Base-by-base conservation (phyloP, 345 rosid genomes). In the Populus tremula region DNA sequence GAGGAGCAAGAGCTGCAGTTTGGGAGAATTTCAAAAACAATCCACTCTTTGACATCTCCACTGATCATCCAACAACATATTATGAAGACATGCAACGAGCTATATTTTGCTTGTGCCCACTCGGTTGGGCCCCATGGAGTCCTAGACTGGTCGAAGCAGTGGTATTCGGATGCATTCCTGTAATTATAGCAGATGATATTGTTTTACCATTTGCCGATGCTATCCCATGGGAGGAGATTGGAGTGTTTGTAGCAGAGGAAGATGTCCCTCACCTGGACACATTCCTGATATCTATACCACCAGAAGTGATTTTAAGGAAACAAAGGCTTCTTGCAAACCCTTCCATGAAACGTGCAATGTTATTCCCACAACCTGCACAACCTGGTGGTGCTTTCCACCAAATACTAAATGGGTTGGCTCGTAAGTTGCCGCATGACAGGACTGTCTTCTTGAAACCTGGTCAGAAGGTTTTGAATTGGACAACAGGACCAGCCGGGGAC, bases 71-170 rank as follows among this genome's bases (percentile, higher is more conserved):
- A 33, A 90, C 90, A 7, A 95, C 97, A 31, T 95, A 93, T 83
- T 95, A 95, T 2, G 98, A 95, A 88, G 99, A 95, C 78, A 95
- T 95, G 99, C 99, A 95, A 43, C 85, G 99, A 80, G 87, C 98
- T 38, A 86, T 93, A 76, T 93, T 95, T 87, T 96, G 98, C 78
- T 77, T 96, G 83, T 96, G 99, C 80, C 97, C 98, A 3, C 88
- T 96, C 31, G 98, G 99, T 0, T 96, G 99, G 99, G 98, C 99
- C 0, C 99, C 99, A 2, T 96, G 99, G 99, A 96, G 99, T 77
- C 98, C 99, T 0, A 88, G 98, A 83, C 83, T 96, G 25, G 99
- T 96, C 2, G 99, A 96, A 88, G 99, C 99, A 5, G 99, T 96
- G 71, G 99, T 96, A 45, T 96, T 96, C 56, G 99, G 99, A 2